Evolutionary conservation across 805 yeast genomes (phyloP), one percentile per base, ranked within the genome.

Genomic region (Blastobotrys peoriensis): DNA sequence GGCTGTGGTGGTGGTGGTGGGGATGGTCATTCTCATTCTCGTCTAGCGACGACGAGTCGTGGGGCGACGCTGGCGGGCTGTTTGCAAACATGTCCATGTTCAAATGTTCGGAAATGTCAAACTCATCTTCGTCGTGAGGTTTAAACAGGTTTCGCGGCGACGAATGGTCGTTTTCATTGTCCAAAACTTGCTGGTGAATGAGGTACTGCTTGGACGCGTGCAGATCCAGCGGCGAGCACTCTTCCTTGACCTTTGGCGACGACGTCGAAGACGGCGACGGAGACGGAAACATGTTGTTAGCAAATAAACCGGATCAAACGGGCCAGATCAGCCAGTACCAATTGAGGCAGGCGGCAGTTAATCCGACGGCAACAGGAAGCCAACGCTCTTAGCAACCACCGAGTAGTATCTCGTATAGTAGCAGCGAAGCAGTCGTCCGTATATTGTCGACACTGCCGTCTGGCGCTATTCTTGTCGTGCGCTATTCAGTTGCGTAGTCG

Each of bases 91-190:
- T 45, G 36, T 47, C 57, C 52, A 54, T 46, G 46, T 47, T 48
- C 23, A 55, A 43, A 28, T 55, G 57, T 40, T 55, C 55, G 13
- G 50, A 40, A 13, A 55, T 23, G 41, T 54, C 59, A 45, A 45
- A 54, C 16, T 47, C 45, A 17, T 43, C 48, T 25, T 38, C 23
- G 27, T 25, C 38, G 27, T 21, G 25, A 19, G 43, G 27, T 13
- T 23, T 18, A 5, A 13, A 37, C 33, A 13, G 27, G 15, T 20
- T 15, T 19, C 25, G 19, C 16, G n/a, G 19, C 15, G 28, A 36
- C 17, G 25, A 36, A 22, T 27, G 19, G 25, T 30, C 6, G 10
- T 43, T 43, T 20, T 48, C 52, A 20, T 44, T 34, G 10, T 47
- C 33, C n/a, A 49, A 13, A n/a, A 49, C 46, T 23, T 43, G 52